Conservation (phyloP, 148 eudicot species). For the Mesembryanthemum crystallinum region DNA sequence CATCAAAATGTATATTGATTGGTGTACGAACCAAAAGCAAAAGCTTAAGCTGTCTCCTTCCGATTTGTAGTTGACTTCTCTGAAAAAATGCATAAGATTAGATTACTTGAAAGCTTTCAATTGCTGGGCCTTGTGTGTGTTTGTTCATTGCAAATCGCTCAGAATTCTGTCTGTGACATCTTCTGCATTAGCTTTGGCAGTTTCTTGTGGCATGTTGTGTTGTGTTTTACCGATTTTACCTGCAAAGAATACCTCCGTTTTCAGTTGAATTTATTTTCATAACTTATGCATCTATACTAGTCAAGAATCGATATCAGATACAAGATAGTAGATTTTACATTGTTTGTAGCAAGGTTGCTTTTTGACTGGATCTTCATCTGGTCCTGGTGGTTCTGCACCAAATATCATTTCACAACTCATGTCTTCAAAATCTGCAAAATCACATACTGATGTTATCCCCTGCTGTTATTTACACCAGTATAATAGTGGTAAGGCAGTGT, state of each 20-base stretch:
- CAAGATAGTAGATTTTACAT: constrained; percentile 32
- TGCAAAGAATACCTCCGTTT: constrained; percentile 18
- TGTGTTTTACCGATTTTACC: constrained; percentile 48
- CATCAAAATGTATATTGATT: too few relatives aligned
- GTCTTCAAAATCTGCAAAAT: constrained; percentile 73
- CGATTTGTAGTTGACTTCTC: too few relatives aligned
- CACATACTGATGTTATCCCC: background rate
- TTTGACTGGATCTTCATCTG: constrained; percentile 51
- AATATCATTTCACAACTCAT: constrained; percentile 83
- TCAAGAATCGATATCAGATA: background rate
- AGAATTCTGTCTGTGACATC: too few relatives aligned
- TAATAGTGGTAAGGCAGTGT: too few relatives aligned
- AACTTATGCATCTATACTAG: too few relatives aligned
- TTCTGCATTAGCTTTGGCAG: constrained; percentile 28
- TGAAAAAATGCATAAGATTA: too few relatives aligned
- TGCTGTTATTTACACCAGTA: background rate
- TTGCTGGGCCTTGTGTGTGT: background rate
- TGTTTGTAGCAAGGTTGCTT: constrained; percentile 63
- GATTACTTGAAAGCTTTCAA: background rate
- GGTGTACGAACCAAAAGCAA: too few relatives aligned
- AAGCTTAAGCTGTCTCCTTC: too few relatives aligned
- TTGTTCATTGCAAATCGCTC: too few relatives aligned
- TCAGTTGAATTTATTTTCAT: too few relatives aligned
- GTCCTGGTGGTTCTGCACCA: constrained; percentile 61
- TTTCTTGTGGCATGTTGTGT: constrained; percentile 23